A percentile compares a stretch with the other conserved stretches of the same genome.
Conservation (phyloP, 148 eudicot genomes). For the Chenopodium suecicum region DNA sequence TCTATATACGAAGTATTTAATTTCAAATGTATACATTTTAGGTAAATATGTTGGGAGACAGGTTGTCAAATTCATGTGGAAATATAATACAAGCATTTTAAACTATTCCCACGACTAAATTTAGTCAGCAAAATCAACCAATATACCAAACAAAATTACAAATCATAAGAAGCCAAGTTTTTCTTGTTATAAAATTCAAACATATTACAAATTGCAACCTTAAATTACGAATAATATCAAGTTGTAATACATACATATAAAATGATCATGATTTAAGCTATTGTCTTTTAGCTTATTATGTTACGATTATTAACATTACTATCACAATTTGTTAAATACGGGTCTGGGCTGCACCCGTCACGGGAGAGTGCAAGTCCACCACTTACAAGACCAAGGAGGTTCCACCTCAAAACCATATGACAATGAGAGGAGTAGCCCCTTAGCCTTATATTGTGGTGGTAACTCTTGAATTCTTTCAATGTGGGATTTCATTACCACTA, state of each 20-base stretch:
- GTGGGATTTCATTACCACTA: too few relatives aligned
- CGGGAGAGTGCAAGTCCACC: too few relatives aligned
- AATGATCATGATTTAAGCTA: background rate
- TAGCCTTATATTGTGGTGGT: too few relatives aligned
- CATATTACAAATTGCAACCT: background rate
- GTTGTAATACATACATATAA: slow-evolving; percentile 5
- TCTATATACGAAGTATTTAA: background rate
- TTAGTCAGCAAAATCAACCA: background rate
- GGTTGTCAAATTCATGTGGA: slow-evolving; percentile 9
- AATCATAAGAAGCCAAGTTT: slow-evolving; percentile 2
- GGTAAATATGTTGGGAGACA: slow-evolving; percentile 7
- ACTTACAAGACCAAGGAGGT: too few relatives aligned
- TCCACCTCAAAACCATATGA: too few relatives aligned
- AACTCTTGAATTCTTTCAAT: too few relatives aligned
- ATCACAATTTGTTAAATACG: background rate
- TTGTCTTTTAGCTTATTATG: background rate
- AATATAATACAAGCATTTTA: background rate
- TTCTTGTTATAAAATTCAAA: background rate
- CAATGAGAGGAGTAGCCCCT: too few relatives aligned
- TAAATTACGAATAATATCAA: background rate
- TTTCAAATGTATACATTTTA: background rate
- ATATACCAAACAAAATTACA: slow-evolving; percentile 1
- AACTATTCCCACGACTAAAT: slow-evolving; percentile 7
- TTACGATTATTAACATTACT: background rate
- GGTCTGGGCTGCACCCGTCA: too few relatives aligned